These are phyloP conservation scores for Daldinia bambusicola DNA, from an alignment of 495 filamentous ascomycete species.

Conservation along the genomic window DNA sequence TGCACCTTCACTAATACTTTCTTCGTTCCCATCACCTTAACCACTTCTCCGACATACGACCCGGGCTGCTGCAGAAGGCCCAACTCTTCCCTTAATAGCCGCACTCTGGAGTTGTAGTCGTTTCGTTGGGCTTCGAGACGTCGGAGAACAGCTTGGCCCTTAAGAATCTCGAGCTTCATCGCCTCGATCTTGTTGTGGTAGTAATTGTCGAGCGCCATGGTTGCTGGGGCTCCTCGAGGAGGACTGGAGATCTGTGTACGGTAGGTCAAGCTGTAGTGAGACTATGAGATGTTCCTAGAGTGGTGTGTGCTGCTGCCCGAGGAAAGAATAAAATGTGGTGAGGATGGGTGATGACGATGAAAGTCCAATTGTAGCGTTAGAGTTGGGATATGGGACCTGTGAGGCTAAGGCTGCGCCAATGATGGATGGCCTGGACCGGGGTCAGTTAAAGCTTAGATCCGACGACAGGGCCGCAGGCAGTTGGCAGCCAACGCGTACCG, in stretches of 20 bases:
- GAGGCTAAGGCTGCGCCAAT: slow-evolving; percentile 41
- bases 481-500: slow-evolving; percentile 39
- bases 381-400: slow-evolving; percentile 10
- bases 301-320: not conserved
- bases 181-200: slow-evolving; percentile 99
- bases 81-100: slow-evolving; percentile 93
- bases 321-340: slow-evolving; percentile 3
- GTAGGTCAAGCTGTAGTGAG: slow-evolving; percentile 2
- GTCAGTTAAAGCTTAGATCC: slow-evolving; percentile 23
- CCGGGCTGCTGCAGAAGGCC: slow-evolving; percentile 96
- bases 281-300: not conserved
- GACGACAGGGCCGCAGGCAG: slow-evolving; percentile 28
- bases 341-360: slow-evolving; percentile 7
- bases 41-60: slow-evolving; percentile 98
- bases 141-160: slow-evolving; percentile 93
- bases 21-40: slow-evolving; percentile 99
- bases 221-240: slow-evolving; percentile 55
- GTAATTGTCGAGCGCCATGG: slow-evolving; percentile 98
- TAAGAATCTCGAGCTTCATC: slow-evolving; percentile 99
- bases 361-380: slow-evolving; percentile 18
- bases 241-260: slow-evolving; percentile 1
- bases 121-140: slow-evolving; percentile 98
- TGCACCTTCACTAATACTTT: slow-evolving; percentile 99
- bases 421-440: slow-evolving; percentile 19
- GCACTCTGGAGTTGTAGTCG: slow-evolving; percentile 98